These are phyloP conservation scores for Linum lewisii DNA, from an alignment of 345 rosid genomes.

Conservation along the genomic window DNA sequence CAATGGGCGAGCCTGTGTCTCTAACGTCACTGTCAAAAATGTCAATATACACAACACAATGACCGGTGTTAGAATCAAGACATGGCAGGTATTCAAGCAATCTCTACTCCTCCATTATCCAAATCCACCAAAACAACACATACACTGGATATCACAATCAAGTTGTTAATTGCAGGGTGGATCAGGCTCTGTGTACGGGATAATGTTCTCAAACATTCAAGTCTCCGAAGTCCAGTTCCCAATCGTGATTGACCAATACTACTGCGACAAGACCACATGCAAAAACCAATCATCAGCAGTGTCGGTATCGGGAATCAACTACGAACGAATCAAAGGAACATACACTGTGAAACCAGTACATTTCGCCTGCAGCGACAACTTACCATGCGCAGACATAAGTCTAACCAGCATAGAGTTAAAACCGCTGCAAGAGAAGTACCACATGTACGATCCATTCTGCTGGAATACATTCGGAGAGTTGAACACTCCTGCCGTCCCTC, in stretches of 20 bases:
- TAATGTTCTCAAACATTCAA: constrained; percentile 81
- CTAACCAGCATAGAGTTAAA: constrained; percentile 47
- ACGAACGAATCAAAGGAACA: constrained; percentile 63
- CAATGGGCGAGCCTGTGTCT: constrained; percentile 67
- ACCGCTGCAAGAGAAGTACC: constrained; percentile 30
- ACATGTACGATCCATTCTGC: constrained; percentile 38
- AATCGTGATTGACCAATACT: constrained; percentile 78
- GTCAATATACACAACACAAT: constrained; percentile 43
- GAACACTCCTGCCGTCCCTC: constrained; percentile 49
- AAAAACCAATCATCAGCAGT: constrained; percentile 66
- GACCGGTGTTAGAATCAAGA: constrained; percentile 78
- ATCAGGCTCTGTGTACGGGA: constrained; percentile 67
- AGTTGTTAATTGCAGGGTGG: constrained; percentile 53
- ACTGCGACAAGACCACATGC: constrained; percentile 57
- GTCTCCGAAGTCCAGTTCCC: constrained; percentile 61
- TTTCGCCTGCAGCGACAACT: constrained; percentile 74
- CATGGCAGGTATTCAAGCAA: constrained; percentile 64
- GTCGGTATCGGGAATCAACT: constrained; percentile 57
- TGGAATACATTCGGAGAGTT: constrained; percentile 76
- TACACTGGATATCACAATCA: not conserved
- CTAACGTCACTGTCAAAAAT: constrained; percentile 67
- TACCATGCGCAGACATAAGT: constrained; percentile 69
- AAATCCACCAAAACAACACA: not conserved
- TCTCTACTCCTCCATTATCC: not conserved
- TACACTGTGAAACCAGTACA: constrained; percentile 51